phyloP scores from a whole-genome alignment of 1,139 yeast genomes.

The Yamadazyma trypodendri region DNA sequence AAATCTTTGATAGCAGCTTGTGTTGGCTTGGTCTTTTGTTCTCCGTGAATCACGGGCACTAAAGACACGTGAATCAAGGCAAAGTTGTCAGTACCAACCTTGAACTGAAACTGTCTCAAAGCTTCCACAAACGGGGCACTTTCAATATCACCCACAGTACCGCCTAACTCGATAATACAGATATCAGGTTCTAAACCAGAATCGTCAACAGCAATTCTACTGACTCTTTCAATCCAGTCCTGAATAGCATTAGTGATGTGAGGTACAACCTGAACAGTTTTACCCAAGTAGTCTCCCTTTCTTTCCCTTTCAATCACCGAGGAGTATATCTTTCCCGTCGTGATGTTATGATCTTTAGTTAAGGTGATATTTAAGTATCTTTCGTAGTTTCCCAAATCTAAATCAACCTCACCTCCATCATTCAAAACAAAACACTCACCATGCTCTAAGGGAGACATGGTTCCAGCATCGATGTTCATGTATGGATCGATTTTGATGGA shows the following conservation, averaged over 20 bases:
- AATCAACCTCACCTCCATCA: constrained; percentile 98
- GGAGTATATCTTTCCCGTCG: constrained; percentile 96
- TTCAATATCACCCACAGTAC: constrained; percentile 99
- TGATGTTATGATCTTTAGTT: constrained; percentile 91
- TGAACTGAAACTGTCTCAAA: constrained; percentile 95
- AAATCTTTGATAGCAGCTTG: constrained; percentile 98
- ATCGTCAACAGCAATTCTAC: constrained; percentile 89
- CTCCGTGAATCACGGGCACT: constrained; percentile 97
- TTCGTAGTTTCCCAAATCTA: constrained; percentile 97
- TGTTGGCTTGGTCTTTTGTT: constrained; percentile 98
- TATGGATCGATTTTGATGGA: constrained; percentile 98
- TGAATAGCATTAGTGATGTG: constrained; percentile 96
- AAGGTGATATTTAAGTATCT: constrained; percentile 91
- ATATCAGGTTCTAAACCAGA: constrained; percentile 87
- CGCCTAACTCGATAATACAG: constrained; percentile 96
- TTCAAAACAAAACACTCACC: constrained; percentile 97
- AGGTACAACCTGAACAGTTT: constrained; percentile 99
- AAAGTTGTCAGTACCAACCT: constrained; percentile 92
- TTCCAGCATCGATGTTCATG: constrained; percentile 99
- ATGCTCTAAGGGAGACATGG: constrained; percentile 98
- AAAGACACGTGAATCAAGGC: constrained; percentile 95
- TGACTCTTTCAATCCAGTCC: constrained; percentile 96
- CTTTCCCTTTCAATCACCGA: constrained; percentile 94
- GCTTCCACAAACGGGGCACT: constrained; percentile 99
- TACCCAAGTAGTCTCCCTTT: constrained; percentile 95